phyloP scores from a whole-genome alignment of 1,284 basidiomycete species.

The Apiotrichum brassicae region DNA sequence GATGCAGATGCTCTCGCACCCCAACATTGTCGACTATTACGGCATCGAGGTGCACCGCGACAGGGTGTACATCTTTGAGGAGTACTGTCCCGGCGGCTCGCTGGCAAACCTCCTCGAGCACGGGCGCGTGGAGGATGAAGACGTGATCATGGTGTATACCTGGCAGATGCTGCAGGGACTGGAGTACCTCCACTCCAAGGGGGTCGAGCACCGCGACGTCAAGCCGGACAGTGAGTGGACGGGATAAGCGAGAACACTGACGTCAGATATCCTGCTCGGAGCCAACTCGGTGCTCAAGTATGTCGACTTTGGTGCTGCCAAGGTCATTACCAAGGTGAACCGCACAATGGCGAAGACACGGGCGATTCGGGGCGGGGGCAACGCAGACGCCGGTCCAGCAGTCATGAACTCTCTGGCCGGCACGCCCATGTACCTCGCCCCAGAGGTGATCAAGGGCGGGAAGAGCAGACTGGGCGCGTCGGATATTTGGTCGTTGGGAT shows the following conservation, averaged over 20 bases:
- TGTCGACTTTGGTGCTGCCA: conserved; percentile 98
- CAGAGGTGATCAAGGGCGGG: conserved; percentile 88
- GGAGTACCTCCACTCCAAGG: conserved; percentile 87
- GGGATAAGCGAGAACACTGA: conserved; percentile 8
- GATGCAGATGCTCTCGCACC: conserved; percentile 98
- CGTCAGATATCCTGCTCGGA: conserved; percentile 84
- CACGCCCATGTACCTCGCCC: conserved; percentile 99
- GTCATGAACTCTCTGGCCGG: conserved; percentile 83
- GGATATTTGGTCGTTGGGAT: conserved; percentile 93
- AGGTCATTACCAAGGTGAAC: conserved; percentile 90
- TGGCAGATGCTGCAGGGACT: conserved; percentile 96
- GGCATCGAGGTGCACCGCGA: conserved; percentile 97
- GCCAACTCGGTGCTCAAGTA: conserved; percentile 86
- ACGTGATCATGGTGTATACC: conserved; percentile 90
- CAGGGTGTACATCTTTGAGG: conserved; percentile 98
- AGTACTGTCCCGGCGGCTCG: conserved; percentile 96
- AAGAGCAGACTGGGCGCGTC: conserved; percentile 80
- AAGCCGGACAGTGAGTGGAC: conserved; percentile 87
- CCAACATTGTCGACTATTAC: conserved; percentile 98
- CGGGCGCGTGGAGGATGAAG: conserved; percentile 94
- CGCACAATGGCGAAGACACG: conserved; percentile 69
- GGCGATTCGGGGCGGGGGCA: conserved; percentile 45
- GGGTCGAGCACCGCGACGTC: conserved; percentile 90
- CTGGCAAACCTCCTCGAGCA: conserved; percentile 84
- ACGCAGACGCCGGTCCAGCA: conserved; percentile 32